Conservation (phyloP, 2,329 filamentous ascomycete genomes). For the Aspergillus piperis region DNA sequence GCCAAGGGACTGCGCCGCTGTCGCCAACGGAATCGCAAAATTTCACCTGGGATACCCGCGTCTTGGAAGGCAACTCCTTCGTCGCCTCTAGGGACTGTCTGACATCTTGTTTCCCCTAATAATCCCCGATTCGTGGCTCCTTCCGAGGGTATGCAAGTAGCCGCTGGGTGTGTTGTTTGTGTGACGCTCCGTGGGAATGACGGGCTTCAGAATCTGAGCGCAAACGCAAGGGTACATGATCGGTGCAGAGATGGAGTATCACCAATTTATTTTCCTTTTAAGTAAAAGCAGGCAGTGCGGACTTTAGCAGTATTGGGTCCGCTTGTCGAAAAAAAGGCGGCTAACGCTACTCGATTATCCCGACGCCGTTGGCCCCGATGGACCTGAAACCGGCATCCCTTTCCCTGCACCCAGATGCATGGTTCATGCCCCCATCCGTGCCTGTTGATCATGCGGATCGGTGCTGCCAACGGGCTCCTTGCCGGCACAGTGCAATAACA, state of each 20-base stretch:
- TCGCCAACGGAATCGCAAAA: background rate
- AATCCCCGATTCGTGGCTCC: constrained; percentile 23
- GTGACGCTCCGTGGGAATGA: constrained; percentile 15
- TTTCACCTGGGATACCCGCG: constrained; percentile 1
- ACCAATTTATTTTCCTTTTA: background rate
- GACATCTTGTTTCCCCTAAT: constrained; percentile 14
- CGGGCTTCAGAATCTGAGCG: constrained; percentile 2
- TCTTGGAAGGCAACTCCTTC: constrained; percentile 2
- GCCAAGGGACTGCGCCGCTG: background rate
- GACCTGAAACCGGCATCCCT: background rate
- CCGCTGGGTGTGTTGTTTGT: constrained; percentile 28
- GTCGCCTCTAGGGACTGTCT: constrained; percentile 2
- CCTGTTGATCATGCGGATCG: constrained; percentile 11
- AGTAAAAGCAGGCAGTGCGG: background rate
- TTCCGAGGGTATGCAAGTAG: constrained; percentile 25
- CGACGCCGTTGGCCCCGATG: background rate
- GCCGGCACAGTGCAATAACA: constrained; percentile 8
- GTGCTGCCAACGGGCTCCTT: constrained; percentile 18
- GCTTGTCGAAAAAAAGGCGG: background rate
- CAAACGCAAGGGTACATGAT: background rate
- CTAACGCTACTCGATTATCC: background rate
- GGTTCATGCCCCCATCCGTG: constrained; percentile 9
- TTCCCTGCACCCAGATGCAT: constrained; percentile 1
- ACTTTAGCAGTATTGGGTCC: background rate
- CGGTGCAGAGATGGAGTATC: background rate